Base-by-base conservation (phyloP, 2,329 filamentous ascomycete species). In the Claviceps pusilla region DNA sequence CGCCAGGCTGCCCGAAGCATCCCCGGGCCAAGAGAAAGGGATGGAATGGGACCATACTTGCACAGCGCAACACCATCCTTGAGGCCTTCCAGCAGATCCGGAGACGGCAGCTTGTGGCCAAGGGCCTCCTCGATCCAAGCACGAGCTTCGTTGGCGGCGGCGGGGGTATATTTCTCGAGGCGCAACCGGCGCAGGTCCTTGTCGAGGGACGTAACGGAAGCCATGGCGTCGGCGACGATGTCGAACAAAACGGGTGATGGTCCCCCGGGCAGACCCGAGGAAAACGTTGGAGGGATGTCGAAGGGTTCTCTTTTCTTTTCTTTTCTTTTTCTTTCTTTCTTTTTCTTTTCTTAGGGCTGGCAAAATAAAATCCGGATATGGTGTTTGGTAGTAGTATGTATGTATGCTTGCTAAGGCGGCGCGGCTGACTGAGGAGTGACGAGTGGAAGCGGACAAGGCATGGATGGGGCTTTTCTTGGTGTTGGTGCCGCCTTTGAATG, bases 161-260 rank as follows among this genome's bases (percentile, higher is more conserved):
- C 82, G 28, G 89, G 89, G 1, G 91, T 97, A 72, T 95, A 97
- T 72, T 91, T 87, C 57, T 90, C 87, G 64, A 95, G 77, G 70
- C 93, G 90, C 78, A 97, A 71, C 68, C 84, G 89, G 77, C 88
- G 87, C 82, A 98, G 78, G 75, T 98, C 93, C 70, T 91, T 91
- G 72, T 97, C 93, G 57, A 98, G 76, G 59, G 89, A 95, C 59
- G 88, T 80, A 37, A 97, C 91, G 43, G 91, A 95, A 62, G 91
- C 90, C 91, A 97, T 97, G 58, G 54, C 66, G 49, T 16, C 35
- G 35, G 35, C 35, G 5, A 14, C 28, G 29, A 9, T 28, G 9
- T 12, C 42, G 24, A 28, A 12, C 19, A 45, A 19, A 19, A 19
- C 19, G 19, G 42, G 7, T 45, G 42, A 45, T n/a, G 42, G 12